Conservation (phyloP, 257 asterid species). For the Przewalskia tangutica region DNA sequence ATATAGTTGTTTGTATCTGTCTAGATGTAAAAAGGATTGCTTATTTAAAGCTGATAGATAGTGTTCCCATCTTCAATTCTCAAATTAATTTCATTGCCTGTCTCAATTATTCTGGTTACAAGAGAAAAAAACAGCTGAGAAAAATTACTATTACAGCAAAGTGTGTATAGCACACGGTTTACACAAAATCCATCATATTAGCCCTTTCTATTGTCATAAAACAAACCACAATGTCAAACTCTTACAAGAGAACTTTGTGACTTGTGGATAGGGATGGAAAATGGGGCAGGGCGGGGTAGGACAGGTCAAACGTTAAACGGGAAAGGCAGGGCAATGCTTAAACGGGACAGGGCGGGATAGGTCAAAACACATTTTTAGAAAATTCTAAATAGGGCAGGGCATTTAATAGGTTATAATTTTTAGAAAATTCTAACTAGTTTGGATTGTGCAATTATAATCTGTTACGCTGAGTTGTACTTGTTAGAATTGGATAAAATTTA, state of each 20-base stretch:
- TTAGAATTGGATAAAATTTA: too few relatives aligned
- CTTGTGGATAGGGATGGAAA: too few relatives aligned
- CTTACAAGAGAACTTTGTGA: neutral
- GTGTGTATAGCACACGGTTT: neutral
- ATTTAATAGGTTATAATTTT: too few relatives aligned
- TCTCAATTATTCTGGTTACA: neutral
- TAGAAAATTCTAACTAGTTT: too few relatives aligned
- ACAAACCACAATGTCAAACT: neutral
- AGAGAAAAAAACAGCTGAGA: neutral
- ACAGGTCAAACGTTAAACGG: too few relatives aligned
- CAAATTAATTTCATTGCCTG: neutral
- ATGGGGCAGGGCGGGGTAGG: too few relatives aligned
- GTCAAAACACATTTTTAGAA: too few relatives aligned
- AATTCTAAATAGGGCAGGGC: too few relatives aligned
- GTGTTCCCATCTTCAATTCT: neutral
- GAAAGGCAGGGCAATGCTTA: too few relatives aligned
- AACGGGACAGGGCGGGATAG: too few relatives aligned
- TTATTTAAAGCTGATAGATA: neutral
- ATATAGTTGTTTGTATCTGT: neutral
- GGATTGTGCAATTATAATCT: too few relatives aligned
- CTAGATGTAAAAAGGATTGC: conserved; percentile 10
- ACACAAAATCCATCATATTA: neutral
- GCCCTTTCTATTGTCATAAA: neutral
- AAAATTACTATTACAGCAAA: neutral
- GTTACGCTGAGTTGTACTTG: too few relatives aligned